These are phyloP conservation scores for Cercospora sp. DNA, from an alignment of 2,329 filamentous ascomycete species.

Conservation along the genomic window DNA sequence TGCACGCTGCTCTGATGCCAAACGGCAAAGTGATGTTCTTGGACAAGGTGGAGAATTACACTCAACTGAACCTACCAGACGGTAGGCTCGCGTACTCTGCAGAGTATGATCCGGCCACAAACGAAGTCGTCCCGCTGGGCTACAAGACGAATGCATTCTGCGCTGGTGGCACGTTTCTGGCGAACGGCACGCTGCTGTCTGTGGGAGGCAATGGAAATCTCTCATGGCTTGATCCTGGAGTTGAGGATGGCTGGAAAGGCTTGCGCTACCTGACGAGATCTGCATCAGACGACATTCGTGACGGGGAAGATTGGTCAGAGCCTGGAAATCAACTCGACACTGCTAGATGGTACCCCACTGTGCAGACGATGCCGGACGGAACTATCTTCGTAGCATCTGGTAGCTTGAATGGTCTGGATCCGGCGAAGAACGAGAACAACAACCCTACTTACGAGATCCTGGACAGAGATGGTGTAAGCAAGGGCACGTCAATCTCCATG, in stretches of 20 bases:
- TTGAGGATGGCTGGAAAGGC: constrained; percentile 60
- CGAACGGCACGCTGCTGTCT: constrained; percentile 57
- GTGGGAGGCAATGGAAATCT: constrained; percentile 61
- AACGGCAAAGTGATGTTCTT: constrained; percentile 62
- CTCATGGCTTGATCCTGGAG: constrained; percentile 57
- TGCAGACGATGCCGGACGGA: constrained; percentile 59
- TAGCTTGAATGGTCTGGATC: constrained; percentile 60
- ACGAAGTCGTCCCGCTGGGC: constrained; percentile 49
- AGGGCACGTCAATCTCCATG: constrained; percentile 53
- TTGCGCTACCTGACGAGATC: constrained; percentile 58
- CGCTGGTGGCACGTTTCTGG: constrained; percentile 59
- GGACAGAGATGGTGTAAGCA: constrained; percentile 50
- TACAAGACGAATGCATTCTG: constrained; percentile 64
- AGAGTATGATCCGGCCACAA: constrained; percentile 58
- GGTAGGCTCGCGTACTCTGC: constrained; percentile 61
- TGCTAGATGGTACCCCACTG: constrained; percentile 61
- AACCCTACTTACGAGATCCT: constrained; percentile 65
- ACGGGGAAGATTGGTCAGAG: constrained; percentile 57
- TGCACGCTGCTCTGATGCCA: constrained; percentile 62
- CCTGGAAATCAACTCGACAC: constrained; percentile 54
- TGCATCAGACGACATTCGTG: constrained; percentile 45
- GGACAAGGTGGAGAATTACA: constrained; percentile 65
- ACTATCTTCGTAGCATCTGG: constrained; percentile 61
- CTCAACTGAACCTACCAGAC: constrained; percentile 55
- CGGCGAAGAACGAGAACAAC: constrained; percentile 57